Evolutionary conservation across 169 alveolate genomes (phyloP).

Genomic region (Eimeria sp.): DNA sequence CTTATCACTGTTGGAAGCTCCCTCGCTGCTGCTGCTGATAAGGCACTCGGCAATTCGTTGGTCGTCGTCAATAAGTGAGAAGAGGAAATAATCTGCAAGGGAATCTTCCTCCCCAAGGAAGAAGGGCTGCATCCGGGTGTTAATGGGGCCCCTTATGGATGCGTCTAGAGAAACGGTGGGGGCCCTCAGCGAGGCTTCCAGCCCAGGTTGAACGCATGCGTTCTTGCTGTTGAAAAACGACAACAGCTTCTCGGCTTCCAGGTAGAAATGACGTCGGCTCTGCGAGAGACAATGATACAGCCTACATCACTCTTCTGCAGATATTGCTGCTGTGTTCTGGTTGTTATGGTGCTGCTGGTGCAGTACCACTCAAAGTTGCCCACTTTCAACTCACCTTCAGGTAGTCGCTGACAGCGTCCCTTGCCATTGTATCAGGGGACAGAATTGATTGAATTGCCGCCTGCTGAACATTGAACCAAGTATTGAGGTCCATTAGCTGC

Average conservation of each 20-base stretch:
- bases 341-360: not conserved
- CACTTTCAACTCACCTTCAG: slow-evolving; percentile 26
- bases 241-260: slow-evolving; percentile 52
- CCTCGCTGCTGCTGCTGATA: slow-evolving; percentile 66
- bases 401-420: slow-evolving; percentile 61
- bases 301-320: slow-evolving; percentile 20
- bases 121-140: slow-evolving; percentile 38
- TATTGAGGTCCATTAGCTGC: slow-evolving; percentile 50
- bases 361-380: not conserved
- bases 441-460: slow-evolving; percentile 59
- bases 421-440: slow-evolving; percentile 59
- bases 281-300: slow-evolving; percentile 8
- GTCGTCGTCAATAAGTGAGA: slow-evolving; percentile 56
- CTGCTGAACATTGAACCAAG: slow-evolving; percentile 62
- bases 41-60: slow-evolving; percentile 65
- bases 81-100: slow-evolving; percentile 59
- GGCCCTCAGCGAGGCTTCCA: slow-evolving; percentile 48
- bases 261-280: slow-evolving; percentile 70
- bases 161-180: slow-evolving; percentile 22
- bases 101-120: slow-evolving; percentile 64
- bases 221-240: slow-evolving; percentile 50
- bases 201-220: not conserved
- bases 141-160: slow-evolving; percentile 44
- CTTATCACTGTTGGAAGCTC: not conserved
- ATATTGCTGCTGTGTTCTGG: not conserved